Evolutionary conservation across 1,139 yeast genomes (phyloP).

Genomic region (Wickerhamomyces sp.): DNA sequence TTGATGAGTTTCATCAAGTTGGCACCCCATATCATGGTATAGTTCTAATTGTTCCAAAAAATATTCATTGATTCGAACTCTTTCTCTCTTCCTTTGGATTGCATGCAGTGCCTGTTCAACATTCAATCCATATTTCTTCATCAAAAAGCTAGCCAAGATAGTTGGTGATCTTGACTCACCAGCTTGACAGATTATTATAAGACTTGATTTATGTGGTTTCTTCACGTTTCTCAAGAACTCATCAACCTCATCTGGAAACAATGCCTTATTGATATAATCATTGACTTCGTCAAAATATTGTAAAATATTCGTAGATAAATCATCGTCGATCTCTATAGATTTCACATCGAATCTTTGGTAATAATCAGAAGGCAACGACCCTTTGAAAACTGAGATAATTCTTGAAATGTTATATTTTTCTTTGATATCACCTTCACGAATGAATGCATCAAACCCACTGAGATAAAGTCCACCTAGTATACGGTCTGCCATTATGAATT

Average conservation of each 20-base stretch:
- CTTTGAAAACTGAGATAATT: slow-evolving; percentile 64
- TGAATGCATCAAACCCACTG: slow-evolving; percentile 55
- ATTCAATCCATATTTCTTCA: slow-evolving; percentile 62
- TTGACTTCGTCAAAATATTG: slow-evolving; percentile 57
- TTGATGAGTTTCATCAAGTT: slow-evolving; percentile 32
- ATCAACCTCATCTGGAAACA: slow-evolving; percentile 37
- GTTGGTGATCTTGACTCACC: slow-evolving; percentile 84
- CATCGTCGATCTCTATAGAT: slow-evolving; percentile 70
- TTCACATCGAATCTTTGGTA: slow-evolving; percentile 47
- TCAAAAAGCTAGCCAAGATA: slow-evolving; percentile 69
- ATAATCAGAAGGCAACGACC: slow-evolving; percentile 52
- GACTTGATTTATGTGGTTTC: slow-evolving; percentile 40
- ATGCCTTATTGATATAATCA: slow-evolving; percentile 61
- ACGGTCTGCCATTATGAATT: slow-evolving; percentile 29
- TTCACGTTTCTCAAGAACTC: slow-evolving; percentile 29
- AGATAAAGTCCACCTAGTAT: slow-evolving; percentile 63
- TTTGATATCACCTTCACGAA: slow-evolving; percentile 38
- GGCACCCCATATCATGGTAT: slow-evolving; percentile 47
- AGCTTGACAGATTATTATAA: slow-evolving; percentile 75
- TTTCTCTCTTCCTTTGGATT: slow-evolving; percentile 52
- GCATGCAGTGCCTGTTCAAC: slow-evolving; percentile 66
- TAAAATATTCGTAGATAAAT: slow-evolving; percentile 55
- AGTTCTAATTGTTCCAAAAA: slow-evolving; percentile 68
- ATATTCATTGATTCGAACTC: slow-evolving; percentile 72
- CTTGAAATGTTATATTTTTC: slow-evolving; percentile 53